These are phyloP conservation scores for Penicillium psychrofluorescens DNA, from an alignment of 495 filamentous ascomycete genomes.

Conservation along the genomic window DNA sequence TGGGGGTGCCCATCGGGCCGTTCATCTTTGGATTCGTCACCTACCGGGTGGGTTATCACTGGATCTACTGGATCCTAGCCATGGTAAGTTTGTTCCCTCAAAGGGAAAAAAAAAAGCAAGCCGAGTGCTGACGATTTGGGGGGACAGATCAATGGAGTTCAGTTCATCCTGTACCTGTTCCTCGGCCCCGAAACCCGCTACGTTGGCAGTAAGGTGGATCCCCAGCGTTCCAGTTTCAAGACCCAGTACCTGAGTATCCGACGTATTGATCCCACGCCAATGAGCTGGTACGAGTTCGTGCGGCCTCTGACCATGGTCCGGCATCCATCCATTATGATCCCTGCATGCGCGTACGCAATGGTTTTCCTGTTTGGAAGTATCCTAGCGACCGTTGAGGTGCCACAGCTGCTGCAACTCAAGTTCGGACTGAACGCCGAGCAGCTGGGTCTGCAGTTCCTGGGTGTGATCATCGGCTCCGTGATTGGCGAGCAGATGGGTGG, in stretches of 20 bases:
- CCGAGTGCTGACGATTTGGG: background rate
- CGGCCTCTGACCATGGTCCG: slow-evolving; percentile 34
- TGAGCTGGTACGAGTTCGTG: slow-evolving; percentile 40
- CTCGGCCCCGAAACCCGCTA: slow-evolving; percentile 51
- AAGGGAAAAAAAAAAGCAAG: background rate
- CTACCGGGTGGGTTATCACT: slow-evolving; percentile 30
- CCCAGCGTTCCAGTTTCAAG: slow-evolving; percentile 19
- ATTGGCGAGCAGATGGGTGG: slow-evolving; percentile 51
- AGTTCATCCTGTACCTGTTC: slow-evolving; percentile 47
- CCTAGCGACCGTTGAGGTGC: slow-evolving; percentile 45
- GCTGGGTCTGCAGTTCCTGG: slow-evolving; percentile 45
- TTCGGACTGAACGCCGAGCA: slow-evolving; percentile 46
- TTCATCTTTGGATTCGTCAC: slow-evolving; percentile 44
- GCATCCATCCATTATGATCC: slow-evolving; percentile 37
- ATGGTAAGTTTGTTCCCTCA: slow-evolving; percentile 23
- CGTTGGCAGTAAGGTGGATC: slow-evolving; percentile 19
- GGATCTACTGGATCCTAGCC: slow-evolving; percentile 36
- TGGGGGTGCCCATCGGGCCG: slow-evolving; percentile 41
- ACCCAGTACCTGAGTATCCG: slow-evolving; percentile 35
- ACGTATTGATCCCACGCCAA: slow-evolving; percentile 41
- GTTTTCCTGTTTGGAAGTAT: slow-evolving; percentile 43
- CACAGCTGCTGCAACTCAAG: slow-evolving; percentile 41
- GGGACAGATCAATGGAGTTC: slow-evolving; percentile 41
- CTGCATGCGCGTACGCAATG: slow-evolving; percentile 44
- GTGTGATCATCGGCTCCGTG: slow-evolving; percentile 45